Evolutionary conservation across 768 basidiomycete genomes (phyloP).

Genomic region (Tephrocybe sp.): DNA sequence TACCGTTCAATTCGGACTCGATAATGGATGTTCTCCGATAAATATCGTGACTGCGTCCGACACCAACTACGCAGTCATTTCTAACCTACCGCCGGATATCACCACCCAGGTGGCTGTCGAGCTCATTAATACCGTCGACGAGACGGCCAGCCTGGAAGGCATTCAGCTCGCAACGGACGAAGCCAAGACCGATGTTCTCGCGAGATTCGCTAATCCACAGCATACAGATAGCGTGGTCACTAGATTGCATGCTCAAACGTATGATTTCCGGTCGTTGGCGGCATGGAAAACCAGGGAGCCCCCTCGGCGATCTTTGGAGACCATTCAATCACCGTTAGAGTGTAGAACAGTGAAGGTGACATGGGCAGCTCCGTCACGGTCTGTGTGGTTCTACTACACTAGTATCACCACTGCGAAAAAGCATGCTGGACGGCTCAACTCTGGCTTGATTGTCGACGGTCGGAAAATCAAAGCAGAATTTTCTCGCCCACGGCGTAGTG

Average conservation of each 20-base stretch:
- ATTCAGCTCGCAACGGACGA: slow-evolving; percentile 19
- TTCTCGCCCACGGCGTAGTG: slow-evolving; percentile 27
- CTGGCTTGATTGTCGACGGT: slow-evolving; percentile 32
- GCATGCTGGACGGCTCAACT: slow-evolving; percentile 35
- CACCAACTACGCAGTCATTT: slow-evolving; percentile 30
- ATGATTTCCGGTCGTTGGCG: slow-evolving; percentile 21
- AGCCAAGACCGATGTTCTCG: slow-evolving; percentile 13
- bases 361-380: slow-evolving; percentile 41
- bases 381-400: slow-evolving; percentile 46
- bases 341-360: slow-evolving; percentile 35
- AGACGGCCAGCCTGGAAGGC: slow-evolving; percentile 22
- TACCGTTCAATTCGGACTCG: slow-evolving; percentile 28
- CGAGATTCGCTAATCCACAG: slow-evolving; percentile 27
- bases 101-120: slow-evolving; percentile 25
- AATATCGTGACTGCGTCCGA: slow-evolving; percentile 35
- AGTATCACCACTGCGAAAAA: slow-evolving; percentile 40
- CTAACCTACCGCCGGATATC: slow-evolving; percentile 35
- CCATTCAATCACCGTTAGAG: slow-evolving; percentile 9
- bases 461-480: slow-evolving; percentile 38
- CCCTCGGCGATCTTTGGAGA: slow-evolving; percentile 9
- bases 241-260: slow-evolving; percentile 29
- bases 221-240: slow-evolving; percentile 32
- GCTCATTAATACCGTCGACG: slow-evolving; percentile 30
- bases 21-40: slow-evolving; percentile 25
- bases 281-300: slow-evolving; percentile 23